Base-by-base conservation (phyloP, 768 basidiomycete species). In the Candolleomyces eurysporus region DNA sequence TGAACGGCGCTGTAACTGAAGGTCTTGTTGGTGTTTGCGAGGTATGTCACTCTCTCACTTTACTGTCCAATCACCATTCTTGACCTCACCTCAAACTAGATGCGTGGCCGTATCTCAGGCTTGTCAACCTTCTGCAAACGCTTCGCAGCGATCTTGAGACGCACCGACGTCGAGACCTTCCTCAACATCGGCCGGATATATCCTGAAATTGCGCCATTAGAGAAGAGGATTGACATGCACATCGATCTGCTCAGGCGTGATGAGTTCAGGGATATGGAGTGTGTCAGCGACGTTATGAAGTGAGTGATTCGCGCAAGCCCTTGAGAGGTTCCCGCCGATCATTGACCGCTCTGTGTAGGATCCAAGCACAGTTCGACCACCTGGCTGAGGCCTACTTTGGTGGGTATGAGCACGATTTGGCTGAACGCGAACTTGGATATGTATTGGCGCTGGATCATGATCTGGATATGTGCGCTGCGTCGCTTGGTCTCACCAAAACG, bases 21-120 rank as follows among this genome's bases (percentile, higher is more conserved):
- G 82, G 81, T 0, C 81, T 98, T 13, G 94, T 97, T n/a, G 93
- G 93, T 17, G 87, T 97, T 42, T 98, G 96, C 74, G 96, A 98
- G 82, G 92, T 91, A 63, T 32, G 81, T 68, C 19, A 46, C 36
- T 17, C 5, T 49, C 21, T 16, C 4, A 32, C 8, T 42, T 21
- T 8, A 36, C 26, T 56, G 32, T 19, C 52, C 19, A 53, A 48
- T 45, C 31, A 58, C 62, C n/a, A 26, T 56, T 62, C 40, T 48
- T 10, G 43, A 40, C 57, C 31, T 46, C 40, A 14, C 40, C 52
- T 60, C 45, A 46, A 46, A 46, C 16, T 46, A 94, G 91, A 89
- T 98, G 84, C 82, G 94, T 60, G 89, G 91, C 19, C 89, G 90
- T 46, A 83, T 97, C 31, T 86, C 90, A 1, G 84, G 87, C 51